Conservation (phyloP, 768 basidiomycete species). For the Lentinula raphanica region DNA sequence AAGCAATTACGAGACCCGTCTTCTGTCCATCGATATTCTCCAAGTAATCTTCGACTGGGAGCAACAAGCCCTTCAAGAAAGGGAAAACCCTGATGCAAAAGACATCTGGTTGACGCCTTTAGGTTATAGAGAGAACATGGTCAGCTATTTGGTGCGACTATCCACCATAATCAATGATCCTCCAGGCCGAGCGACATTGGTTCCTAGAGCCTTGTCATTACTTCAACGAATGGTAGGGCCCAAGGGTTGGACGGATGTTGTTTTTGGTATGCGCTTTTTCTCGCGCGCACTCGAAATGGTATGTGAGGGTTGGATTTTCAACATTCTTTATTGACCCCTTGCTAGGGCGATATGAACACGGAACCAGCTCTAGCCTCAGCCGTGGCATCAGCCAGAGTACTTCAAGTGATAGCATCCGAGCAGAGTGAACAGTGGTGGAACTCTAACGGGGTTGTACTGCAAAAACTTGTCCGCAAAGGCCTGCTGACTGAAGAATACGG, state of each 20-base stretch:
- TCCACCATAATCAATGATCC: slow-evolving; percentile 64
- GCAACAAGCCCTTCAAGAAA: slow-evolving; percentile 44
- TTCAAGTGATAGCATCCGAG: slow-evolving; percentile 79
- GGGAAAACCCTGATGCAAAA: slow-evolving; percentile 15
- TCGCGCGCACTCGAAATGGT: slow-evolving; percentile 79
- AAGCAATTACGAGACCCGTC: slow-evolving; percentile 74
- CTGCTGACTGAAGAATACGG: slow-evolving; percentile 72
- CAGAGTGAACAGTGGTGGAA: slow-evolving; percentile 82
- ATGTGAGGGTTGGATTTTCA: slow-evolving; percentile 18
- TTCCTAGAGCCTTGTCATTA: slow-evolving; percentile 59
- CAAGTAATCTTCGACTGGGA: slow-evolving; percentile 96
- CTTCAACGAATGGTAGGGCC: slow-evolving; percentile 78
- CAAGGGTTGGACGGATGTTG: slow-evolving; percentile 86
- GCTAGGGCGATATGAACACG: slow-evolving; percentile 64
- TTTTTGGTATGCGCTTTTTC: slow-evolving; percentile 89
- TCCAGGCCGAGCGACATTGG: slow-evolving; percentile 38
- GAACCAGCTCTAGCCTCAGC: slow-evolving; percentile 67
- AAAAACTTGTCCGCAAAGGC: slow-evolving; percentile 84
- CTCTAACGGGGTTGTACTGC: slow-evolving; percentile 64
- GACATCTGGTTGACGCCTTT: slow-evolving; percentile 69
- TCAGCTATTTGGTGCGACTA: slow-evolving; percentile 92
- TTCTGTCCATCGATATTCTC: slow-evolving; percentile 83
- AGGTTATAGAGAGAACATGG: slow-evolving; percentile 81
- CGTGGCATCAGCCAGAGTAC: slow-evolving; percentile 78
- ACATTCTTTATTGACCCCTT: neutral